Evolutionary conservation across 441 rosid genomes (phyloP).

Genomic region (Aleurites moluccanus): DNA sequence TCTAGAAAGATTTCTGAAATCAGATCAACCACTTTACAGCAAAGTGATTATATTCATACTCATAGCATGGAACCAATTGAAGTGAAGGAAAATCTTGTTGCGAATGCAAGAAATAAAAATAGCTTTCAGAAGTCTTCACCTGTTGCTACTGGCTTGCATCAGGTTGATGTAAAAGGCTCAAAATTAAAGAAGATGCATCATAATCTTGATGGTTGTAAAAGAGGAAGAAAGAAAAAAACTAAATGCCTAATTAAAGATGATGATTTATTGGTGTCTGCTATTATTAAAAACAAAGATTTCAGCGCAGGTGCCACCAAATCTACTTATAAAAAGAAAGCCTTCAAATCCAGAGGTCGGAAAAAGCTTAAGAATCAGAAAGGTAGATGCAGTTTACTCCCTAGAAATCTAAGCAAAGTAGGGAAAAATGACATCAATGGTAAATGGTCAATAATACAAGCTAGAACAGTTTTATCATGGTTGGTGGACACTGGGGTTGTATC

Average conservation of each 20-base stretch:
- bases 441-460: conserved; percentile 51
- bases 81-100: conserved; percentile 27
- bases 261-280: conserved; percentile 64
- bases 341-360: conserved; percentile 43
- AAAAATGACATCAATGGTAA: conserved; percentile 41
- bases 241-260: conserved; percentile 59
- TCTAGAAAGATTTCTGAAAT: conserved; percentile 73
- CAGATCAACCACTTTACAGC: conserved; percentile 37
- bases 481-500: conserved; percentile 56
- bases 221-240: conserved; percentile 43
- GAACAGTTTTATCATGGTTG: conserved; percentile 87
- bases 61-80: conserved; percentile 36
- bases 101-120: conserved; percentile 22
- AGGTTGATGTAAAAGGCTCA: conserved; percentile 33
- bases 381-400: conserved; percentile 69
- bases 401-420: conserved; percentile 47
- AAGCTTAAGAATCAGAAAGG: conserved; percentile 55
- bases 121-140: conserved; percentile 28
- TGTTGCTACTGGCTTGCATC: conserved; percentile 27
- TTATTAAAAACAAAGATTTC: conserved; percentile 55
- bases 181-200: conserved; percentile 39
- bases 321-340: conserved; percentile 46
- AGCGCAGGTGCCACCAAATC: conserved; percentile 35
- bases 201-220: conserved; percentile 35
- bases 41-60: conserved; percentile 35